A percentile compares a stretch with the other conserved stretches of the same genome.
Evolutionary conservation across 2,329 filamentous ascomycete species (phyloP).

Genomic region (Aspergillus fumigatus): DNA sequence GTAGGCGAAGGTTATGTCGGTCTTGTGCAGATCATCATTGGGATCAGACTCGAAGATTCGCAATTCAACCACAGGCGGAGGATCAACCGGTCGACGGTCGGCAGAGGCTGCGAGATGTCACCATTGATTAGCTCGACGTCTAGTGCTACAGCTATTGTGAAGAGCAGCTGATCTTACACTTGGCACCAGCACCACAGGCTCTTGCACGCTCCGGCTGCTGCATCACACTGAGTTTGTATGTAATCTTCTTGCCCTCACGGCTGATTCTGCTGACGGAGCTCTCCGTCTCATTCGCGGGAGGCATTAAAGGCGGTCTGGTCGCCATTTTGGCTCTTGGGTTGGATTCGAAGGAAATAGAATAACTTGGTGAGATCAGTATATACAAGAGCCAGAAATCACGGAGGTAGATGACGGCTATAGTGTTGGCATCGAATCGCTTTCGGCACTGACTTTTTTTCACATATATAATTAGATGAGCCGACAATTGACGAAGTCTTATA

Average conservation of each 20-base stretch:
- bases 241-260: constrained; percentile 69
- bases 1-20: constrained; percentile 81
- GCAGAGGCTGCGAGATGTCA: constrained; percentile 58
- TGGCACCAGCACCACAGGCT: constrained; percentile 91
- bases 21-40: constrained; percentile 52
- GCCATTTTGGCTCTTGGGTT: constrained; percentile 34
- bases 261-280: constrained; percentile 57
- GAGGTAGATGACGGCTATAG: neutral
- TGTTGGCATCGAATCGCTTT: neutral
- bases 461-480: neutral
- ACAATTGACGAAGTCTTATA: neutral
- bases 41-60: constrained; percentile 68
- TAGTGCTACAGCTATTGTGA: constrained; percentile 1
- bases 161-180: constrained; percentile 58
- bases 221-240: constrained; percentile 78
- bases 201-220: constrained; percentile 92
- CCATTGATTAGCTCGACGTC: constrained; percentile 7
- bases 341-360: neutral
- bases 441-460: neutral
- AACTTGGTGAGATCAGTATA: neutral
- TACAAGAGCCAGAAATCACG: neutral
- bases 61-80: constrained; percentile 89
- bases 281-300: constrained; percentile 52
- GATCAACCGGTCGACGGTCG: constrained; percentile 88
- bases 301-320: constrained; percentile 30